These are phyloP conservation scores for Hymenochaete sp. DNA, from an alignment of 1,284 basidiomycete genomes.

Conservation along the genomic window DNA sequence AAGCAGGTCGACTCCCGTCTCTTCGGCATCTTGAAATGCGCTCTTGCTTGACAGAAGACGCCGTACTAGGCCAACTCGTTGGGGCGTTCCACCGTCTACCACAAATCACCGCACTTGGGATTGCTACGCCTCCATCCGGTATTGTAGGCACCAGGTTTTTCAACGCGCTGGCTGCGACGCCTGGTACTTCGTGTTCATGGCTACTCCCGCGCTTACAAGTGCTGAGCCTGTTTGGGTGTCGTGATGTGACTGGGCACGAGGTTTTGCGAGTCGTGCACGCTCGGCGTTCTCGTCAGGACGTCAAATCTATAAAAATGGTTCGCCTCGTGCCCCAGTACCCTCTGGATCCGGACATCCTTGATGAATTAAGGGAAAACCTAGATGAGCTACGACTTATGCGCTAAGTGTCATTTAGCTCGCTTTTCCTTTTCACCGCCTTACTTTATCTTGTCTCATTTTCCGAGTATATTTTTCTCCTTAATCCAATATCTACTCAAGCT, in stretches of 20 bases:
- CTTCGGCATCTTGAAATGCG: constrained; percentile 28
- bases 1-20: constrained; percentile 22
- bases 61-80: constrained; percentile 26
- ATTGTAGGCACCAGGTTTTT: constrained; percentile 25
- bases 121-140: constrained; percentile 25
- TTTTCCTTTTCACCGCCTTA: background rate
- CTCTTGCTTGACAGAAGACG: constrained; percentile 25
- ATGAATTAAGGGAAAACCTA: constrained; percentile 4
- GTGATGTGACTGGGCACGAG: constrained; percentile 29
- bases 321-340: constrained; percentile 12
- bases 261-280: constrained; percentile 25
- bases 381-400: constrained; percentile 13
- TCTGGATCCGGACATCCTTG: constrained; percentile 11
- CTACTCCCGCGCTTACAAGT: constrained; percentile 27
- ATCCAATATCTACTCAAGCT: too few relatives aligned
- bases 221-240: constrained; percentile 25
- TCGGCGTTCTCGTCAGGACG: constrained; percentile 12
- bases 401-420: background rate
- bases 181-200: constrained; percentile 22
- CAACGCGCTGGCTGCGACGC: constrained; percentile 25
- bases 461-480: too few relatives aligned
- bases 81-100: constrained; percentile 27
- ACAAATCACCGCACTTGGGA: constrained; percentile 26
- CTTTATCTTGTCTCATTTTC: too few relatives aligned
- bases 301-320: constrained; percentile 9